phyloP scores from a whole-genome alignment of 495 filamentous ascomycete genomes.

The Xylaria sp. region DNA sequence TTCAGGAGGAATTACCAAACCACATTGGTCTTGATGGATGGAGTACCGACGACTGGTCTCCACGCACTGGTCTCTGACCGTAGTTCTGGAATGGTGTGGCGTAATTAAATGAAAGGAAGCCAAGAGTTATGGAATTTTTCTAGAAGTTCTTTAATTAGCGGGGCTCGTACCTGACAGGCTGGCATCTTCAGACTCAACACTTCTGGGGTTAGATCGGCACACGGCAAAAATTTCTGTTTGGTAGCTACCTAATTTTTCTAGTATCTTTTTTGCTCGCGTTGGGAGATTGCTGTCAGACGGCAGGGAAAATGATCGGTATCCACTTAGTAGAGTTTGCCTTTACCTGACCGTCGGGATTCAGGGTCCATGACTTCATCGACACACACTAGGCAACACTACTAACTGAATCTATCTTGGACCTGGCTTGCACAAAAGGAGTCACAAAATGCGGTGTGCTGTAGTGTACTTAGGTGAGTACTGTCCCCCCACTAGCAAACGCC shows the following conservation, averaged over 20 bases:
- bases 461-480: constrained; percentile 7
- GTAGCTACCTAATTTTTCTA: not conserved
- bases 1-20: constrained; percentile 1
- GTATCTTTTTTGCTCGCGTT: constrained; percentile 6
- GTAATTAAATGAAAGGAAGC: constrained; percentile 3
- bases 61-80: constrained; percentile 3
- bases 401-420: not conserved
- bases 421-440: constrained; percentile 15
- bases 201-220: constrained; percentile 10
- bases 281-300: constrained; percentile 24
- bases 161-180: not conserved
- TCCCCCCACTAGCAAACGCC: not conserved
- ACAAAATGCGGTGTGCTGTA: constrained; percentile 28
- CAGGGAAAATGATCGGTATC: constrained; percentile 16
- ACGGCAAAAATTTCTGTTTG: constrained; percentile 12
- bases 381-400: not conserved
- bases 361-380: constrained; percentile 27
- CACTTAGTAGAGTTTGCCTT: constrained; percentile 13
- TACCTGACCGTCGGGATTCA: constrained; percentile 24
- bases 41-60: not conserved
- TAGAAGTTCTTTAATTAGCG: constrained; percentile 18
- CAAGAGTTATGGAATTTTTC: constrained; percentile 22
- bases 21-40: not conserved
- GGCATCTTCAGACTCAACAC: not conserved
- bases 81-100: not conserved